phyloP scores from a whole-genome alignment of 768 basidiomycete species.

The Boletus insuetus region DNA sequence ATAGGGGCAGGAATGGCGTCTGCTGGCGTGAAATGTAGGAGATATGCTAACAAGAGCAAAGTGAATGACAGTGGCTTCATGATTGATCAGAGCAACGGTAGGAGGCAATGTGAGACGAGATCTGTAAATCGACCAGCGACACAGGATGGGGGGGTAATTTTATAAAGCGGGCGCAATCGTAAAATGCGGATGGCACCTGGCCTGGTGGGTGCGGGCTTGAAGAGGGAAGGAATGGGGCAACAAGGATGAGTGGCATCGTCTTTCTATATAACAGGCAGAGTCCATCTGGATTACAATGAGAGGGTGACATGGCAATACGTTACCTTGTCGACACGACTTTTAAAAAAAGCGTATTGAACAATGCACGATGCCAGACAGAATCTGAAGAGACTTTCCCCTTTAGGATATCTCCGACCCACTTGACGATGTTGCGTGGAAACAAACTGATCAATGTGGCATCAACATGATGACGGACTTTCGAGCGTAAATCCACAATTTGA shows the following conservation, averaged over 20 bases:
- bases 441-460: not conserved
- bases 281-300: conserved; percentile 2
- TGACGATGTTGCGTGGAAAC: conserved; percentile 17
- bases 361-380: not conserved
- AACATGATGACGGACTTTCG: not conserved
- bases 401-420: not conserved
- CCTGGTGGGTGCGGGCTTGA: conserved; percentile 1
- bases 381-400: not conserved
- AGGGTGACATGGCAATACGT: conserved; percentile 11
- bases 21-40: conserved; percentile 43
- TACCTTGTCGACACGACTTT: conserved; percentile 20
- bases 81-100: conserved; percentile 6
- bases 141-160: not conserved
- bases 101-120: not conserved
- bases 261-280: conserved; percentile 1
- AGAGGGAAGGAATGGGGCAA: not conserved
- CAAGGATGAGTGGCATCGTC: not conserved
- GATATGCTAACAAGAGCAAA: conserved; percentile 51
- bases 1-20: conserved; percentile 19
- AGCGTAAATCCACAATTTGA: conserved; percentile 2
- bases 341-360: conserved; percentile 3
- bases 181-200: conserved; percentile 22
- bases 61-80: conserved; percentile 54
- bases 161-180: conserved; percentile 2
- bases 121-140: conserved; percentile 15